These are phyloP conservation scores for Petunia secreta DNA, from an alignment of 257 asterid genomes.

Conservation along the genomic window DNA sequence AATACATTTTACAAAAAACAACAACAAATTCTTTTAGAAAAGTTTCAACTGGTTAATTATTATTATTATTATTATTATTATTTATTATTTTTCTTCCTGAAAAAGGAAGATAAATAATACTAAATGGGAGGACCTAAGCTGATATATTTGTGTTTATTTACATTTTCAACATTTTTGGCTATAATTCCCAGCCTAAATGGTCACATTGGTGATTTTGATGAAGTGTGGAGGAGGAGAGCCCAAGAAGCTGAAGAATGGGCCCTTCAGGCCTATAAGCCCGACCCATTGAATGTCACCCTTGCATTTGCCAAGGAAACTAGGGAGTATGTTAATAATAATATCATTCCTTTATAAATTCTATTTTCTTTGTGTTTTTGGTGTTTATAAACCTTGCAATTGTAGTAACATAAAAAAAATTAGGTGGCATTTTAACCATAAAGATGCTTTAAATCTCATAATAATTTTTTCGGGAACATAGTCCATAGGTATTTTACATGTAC, in stretches of 20 bases:
- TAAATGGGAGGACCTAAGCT: conserved; percentile 36
- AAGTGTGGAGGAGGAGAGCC: conserved; percentile 47
- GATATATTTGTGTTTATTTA: conserved; percentile 16
- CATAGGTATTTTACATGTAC: too few species aligned
- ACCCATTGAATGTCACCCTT: conserved; percentile 48
- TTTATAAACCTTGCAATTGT: too few species aligned
- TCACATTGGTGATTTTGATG: conserved; percentile 43
- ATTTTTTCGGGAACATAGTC: too few species aligned
- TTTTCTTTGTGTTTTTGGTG: not conserved
- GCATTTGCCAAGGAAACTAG: conserved; percentile 45
- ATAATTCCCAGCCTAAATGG: conserved; percentile 40
- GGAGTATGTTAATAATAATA: conserved; percentile 33
- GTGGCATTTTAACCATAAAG: not conserved
- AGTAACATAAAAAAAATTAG: not conserved
- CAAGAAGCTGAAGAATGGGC: conserved; percentile 60
- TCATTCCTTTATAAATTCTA: not conserved
- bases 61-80: not conserved
- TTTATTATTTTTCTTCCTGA: not conserved
- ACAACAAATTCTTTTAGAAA: too few species aligned
- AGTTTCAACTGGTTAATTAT: not conserved
- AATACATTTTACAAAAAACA: not conserved
- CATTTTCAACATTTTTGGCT: conserved; percentile 42
- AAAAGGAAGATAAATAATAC: not conserved
- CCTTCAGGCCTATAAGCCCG: conserved; percentile 47
- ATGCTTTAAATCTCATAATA: too few species aligned